Evolutionary conservation across 345 rosid genomes (phyloP).

Genomic region (Populus ilicifolia): DNA sequence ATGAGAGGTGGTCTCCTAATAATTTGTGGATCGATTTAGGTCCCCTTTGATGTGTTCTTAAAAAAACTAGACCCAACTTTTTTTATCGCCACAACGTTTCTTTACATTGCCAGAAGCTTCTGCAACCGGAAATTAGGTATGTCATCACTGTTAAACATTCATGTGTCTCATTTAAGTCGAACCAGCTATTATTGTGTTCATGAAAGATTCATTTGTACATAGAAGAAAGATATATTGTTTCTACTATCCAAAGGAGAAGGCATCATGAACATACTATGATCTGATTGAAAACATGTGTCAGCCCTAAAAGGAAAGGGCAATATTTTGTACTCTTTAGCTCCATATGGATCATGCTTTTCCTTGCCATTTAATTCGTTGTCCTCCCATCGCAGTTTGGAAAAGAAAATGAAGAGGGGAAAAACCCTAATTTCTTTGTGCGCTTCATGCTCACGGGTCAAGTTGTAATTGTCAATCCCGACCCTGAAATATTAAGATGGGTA

Average conservation of each 20-base stretch:
- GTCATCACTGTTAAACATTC: background rate
- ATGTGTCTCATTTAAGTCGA: background rate
- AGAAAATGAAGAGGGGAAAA: background rate
- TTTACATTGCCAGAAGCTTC: background rate
- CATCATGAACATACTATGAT: slow-evolving; percentile 9
- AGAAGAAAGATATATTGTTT: slow-evolving; percentile 4
- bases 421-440: slow-evolving; percentile 13
- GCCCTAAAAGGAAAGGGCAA: slow-evolving; percentile 29
- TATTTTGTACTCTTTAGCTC: slow-evolving; percentile 1
- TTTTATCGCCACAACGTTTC: background rate
- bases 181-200: background rate
- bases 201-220: slow-evolving; percentile 6
- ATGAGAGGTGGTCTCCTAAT: slow-evolving; percentile 8
- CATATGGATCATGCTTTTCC: slow-evolving; percentile 14
- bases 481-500: too few relatives aligned
- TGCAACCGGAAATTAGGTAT: background rate
- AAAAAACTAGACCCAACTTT: background rate
- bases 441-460: too few relatives aligned
- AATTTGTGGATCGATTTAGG: slow-evolving; percentile 15
- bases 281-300: slow-evolving; percentile 10
- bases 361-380: slow-evolving; percentile 7
- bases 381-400: background rate
- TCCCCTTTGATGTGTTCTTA: slow-evolving; percentile 11
- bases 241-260: slow-evolving; percentile 7
- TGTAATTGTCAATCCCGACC: too few relatives aligned